Conservation (phyloP, 345 rosid genomes). For the Euphorbia peplus region DNA sequence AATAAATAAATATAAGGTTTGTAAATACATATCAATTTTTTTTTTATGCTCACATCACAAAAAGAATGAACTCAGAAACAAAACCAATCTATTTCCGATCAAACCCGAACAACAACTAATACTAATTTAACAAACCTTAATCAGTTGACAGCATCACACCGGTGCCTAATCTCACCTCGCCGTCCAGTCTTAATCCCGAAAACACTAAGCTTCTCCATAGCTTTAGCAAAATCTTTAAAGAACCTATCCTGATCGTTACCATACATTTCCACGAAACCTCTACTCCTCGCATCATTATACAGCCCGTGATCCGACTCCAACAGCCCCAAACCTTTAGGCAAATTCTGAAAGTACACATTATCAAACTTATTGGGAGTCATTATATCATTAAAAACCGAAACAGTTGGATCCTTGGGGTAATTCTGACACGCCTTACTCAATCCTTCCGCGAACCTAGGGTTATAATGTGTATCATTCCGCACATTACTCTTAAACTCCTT, state of each 20-base stretch:
- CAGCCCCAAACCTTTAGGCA: slow-evolving; percentile 75
- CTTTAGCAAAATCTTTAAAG: slow-evolving; percentile 63
- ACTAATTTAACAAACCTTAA: background rate
- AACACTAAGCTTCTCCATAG: slow-evolving; percentile 81
- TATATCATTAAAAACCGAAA: slow-evolving; percentile 84
- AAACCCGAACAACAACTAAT: slow-evolving; percentile 8
- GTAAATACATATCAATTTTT: slow-evolving; percentile 25
- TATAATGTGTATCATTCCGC: slow-evolving; percentile 50
- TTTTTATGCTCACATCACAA: slow-evolving; percentile 21
- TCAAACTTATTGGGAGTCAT: slow-evolving; percentile 91
- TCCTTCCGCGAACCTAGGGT: slow-evolving; percentile 63
- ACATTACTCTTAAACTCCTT: slow-evolving; percentile 55
- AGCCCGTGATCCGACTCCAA: slow-evolving; percentile 77
- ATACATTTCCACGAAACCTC: slow-evolving; percentile 63
- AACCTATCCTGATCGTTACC: slow-evolving; percentile 59
- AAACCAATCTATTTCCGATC: slow-evolving; percentile 8
- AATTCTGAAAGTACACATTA: slow-evolving; percentile 71
- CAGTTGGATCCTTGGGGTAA: slow-evolving; percentile 56
- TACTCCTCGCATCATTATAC: slow-evolving; percentile 48
- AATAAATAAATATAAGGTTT: slow-evolving; percentile 23
- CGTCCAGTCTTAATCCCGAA: slow-evolving; percentile 73
- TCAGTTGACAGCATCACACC: slow-evolving; percentile 82
- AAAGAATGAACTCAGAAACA: background rate
- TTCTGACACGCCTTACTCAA: slow-evolving; percentile 61
- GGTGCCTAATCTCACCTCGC: slow-evolving; percentile 83